These are phyloP conservation scores for Cornus florida DNA, from an alignment of 148 eudicot species.

Conservation along the genomic window DNA sequence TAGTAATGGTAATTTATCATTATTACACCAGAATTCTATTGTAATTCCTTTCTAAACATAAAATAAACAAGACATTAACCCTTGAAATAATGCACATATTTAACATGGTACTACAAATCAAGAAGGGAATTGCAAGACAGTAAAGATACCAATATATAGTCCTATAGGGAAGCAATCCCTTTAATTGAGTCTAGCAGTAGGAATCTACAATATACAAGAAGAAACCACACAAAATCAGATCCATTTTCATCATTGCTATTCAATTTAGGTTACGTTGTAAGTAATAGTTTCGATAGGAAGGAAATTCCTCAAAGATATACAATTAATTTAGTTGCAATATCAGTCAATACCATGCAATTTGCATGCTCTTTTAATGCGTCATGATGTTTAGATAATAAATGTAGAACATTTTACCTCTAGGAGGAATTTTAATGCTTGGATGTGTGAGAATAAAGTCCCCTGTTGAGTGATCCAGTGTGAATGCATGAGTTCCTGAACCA, in stretches of 20 bases:
- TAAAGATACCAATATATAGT: not conserved
- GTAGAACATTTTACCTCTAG: constrained; percentile 53
- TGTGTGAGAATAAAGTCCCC: constrained; percentile 90
- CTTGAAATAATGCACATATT: not conserved
- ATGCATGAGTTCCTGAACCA: constrained; percentile 82
- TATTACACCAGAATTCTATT: too few relatives aligned
- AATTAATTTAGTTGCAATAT: not conserved
- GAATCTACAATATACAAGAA: not conserved
- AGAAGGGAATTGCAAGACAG: not conserved
- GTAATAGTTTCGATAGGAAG: not conserved
- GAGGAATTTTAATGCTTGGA: constrained; percentile 76
- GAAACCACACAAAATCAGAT: not conserved
- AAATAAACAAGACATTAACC: not conserved
- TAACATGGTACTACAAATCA: not conserved
- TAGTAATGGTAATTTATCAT: too few relatives aligned
- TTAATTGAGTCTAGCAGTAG: not conserved
- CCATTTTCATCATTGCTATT: not conserved
- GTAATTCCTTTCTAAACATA: too few relatives aligned
- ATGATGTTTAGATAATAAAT: not conserved
- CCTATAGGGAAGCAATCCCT: not conserved
- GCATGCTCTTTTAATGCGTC: not conserved
- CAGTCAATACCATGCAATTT: not conserved
- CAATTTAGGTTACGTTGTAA: not conserved
- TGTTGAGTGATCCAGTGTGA: constrained; percentile 78
- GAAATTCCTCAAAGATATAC: not conserved